Percentiles rank a stretch among this genome's conserved stretches.
Conservation (phyloP, 257 asterid species). For the Coffea canephora region DNA sequence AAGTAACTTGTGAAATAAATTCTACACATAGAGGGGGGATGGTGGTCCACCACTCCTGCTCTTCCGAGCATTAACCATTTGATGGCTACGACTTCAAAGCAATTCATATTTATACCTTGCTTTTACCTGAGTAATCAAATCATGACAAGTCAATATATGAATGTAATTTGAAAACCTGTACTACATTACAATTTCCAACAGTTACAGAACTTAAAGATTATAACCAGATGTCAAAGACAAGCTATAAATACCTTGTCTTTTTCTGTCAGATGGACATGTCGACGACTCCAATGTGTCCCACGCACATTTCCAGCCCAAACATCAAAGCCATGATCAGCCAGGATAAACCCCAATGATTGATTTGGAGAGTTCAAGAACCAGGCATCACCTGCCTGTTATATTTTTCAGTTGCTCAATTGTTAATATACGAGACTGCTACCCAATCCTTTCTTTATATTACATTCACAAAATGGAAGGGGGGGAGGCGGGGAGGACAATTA, state of each 20-base stretch:
- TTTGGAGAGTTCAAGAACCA: slow-evolving; percentile 84
- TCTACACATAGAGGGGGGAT: too few species aligned
- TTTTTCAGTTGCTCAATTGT: slow-evolving; percentile 7
- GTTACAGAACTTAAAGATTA: background rate
- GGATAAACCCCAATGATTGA: slow-evolving; percentile 91
- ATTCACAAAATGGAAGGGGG: background rate
- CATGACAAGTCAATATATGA: background rate
- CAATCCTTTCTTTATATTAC: background rate
- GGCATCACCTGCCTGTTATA: slow-evolving; percentile 89
- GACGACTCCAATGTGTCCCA: slow-evolving; percentile 99
- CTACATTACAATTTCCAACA: background rate
- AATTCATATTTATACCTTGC: background rate
- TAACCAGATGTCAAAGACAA: slow-evolving; percentile 2
- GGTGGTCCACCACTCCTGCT: background rate
- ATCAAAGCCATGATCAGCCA: slow-evolving; percentile 88
- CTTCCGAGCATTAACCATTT: background rate
- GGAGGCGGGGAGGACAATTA: too few species aligned
- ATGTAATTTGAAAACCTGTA: background rate
- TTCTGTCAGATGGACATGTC: slow-evolving; percentile 65
- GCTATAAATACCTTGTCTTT: slow-evolving; percentile 54
- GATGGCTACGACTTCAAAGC: background rate
- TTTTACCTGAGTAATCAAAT: background rate
- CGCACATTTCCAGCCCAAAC: slow-evolving; percentile 99
- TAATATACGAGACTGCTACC: background rate
- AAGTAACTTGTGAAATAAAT: too few species aligned